Evolutionary conservation across 768 basidiomycete genomes (phyloP).

Genomic region (Amanita phalloides): DNA sequence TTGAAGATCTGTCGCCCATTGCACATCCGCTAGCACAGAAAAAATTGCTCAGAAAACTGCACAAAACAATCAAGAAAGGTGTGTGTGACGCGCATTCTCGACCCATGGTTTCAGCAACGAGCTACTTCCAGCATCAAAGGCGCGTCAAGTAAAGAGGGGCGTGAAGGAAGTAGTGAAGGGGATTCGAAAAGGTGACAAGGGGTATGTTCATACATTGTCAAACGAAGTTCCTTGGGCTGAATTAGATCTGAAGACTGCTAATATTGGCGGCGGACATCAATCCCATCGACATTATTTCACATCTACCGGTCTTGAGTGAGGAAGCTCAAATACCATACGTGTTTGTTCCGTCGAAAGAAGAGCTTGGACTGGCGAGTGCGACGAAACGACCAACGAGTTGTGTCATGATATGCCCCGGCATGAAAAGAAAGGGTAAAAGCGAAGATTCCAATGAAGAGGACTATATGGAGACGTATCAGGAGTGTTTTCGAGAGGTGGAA

Average conservation of each 20-base stretch:
- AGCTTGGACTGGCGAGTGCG: slow-evolving; percentile 88
- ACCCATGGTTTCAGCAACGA: slow-evolving; percentile 1
- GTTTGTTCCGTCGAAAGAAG: slow-evolving; percentile 88
- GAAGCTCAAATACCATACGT: slow-evolving; percentile 88
- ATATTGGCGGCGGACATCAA: slow-evolving; percentile 95
- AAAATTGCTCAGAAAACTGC: slow-evolving; percentile 89
- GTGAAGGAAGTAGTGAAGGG: slow-evolving; percentile 99
- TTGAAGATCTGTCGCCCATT: slow-evolving; percentile 87
- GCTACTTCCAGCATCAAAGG: slow-evolving; percentile 65
- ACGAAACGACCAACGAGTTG: slow-evolving; percentile 98
- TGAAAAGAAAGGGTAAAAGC: slow-evolving; percentile 59
- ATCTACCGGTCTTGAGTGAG: slow-evolving; percentile 89
- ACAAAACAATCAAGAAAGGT: slow-evolving; percentile 94
- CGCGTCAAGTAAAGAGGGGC: slow-evolving; percentile 91
- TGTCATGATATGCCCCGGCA: slow-evolving; percentile 85
- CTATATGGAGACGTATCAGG: slow-evolving; percentile 78
- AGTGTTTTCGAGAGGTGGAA: slow-evolving; percentile 78
- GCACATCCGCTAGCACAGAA: slow-evolving; percentile 89
- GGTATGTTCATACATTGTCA: slow-evolving; percentile 29
- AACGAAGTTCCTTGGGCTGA: background rate
- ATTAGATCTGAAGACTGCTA: slow-evolving; percentile 48
- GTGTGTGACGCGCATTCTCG: slow-evolving; percentile 14
- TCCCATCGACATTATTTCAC: slow-evolving; percentile 97
- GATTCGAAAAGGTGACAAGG: slow-evolving; percentile 94
- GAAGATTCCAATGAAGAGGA: slow-evolving; percentile 65